Percentiles rank a stretch among this genome's conserved stretches.
Evolutionary conservation across 495 filamentous ascomycete species (phyloP).

Genomic region (Penicillium waksmanii): DNA sequence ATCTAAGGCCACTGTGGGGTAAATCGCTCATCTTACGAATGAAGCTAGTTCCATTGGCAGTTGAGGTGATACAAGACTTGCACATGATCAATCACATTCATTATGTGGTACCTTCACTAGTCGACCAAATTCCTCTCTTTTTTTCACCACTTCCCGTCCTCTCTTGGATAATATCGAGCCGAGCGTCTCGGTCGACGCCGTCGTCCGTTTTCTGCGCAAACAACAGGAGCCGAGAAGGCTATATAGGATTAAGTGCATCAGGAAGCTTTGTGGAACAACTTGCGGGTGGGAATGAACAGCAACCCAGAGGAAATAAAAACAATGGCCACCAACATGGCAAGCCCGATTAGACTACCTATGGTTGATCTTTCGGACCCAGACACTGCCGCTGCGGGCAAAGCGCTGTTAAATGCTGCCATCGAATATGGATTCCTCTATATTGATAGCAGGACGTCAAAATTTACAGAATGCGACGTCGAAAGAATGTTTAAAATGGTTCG

Average conservation of each 20-base stretch:
- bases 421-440: constrained; percentile 81
- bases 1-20: constrained; percentile 3
- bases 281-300: not conserved
- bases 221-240: no score
- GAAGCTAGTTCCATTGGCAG: not conserved
- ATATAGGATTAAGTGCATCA: no score
- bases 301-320: not conserved
- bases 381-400: constrained; percentile 53
- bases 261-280: not conserved
- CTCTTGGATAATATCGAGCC: no score
- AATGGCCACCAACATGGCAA: constrained; percentile 31
- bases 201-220: not conserved
- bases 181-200: not conserved
- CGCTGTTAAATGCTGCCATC: constrained; percentile 70
- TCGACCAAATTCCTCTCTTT: no score
- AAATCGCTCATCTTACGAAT: constrained; percentile 6
- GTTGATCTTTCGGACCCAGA: constrained; percentile 61
- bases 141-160: no score
- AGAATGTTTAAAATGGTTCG: constrained; percentile 53
- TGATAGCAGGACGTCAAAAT: constrained; percentile 59
- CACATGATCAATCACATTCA: not conserved
- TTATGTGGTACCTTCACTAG: no score
- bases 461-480: constrained; percentile 61
- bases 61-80: not conserved
- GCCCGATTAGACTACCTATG: constrained; percentile 57